Evolutionary conservation across 2,329 filamentous ascomycete species (phyloP).

Genomic region (Pezicula rhizophila): DNA sequence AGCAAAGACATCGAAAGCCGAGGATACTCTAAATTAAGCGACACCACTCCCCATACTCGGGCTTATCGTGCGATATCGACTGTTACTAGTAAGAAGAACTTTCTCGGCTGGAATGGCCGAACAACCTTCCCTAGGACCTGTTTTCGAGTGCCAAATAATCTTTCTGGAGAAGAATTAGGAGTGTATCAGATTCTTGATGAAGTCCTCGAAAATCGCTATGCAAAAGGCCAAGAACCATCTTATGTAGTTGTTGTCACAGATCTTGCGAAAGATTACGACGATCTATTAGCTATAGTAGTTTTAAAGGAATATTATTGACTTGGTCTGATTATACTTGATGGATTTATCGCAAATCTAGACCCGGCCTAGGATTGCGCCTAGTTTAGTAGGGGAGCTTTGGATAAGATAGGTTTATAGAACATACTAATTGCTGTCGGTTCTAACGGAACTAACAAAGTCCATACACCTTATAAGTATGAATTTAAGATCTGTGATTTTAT

Average conservation of each 20-base stretch:
- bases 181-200: slow-evolving; percentile 13
- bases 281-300: slow-evolving; percentile 21
- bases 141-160: slow-evolving; percentile 8
- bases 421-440: slow-evolving; percentile 19
- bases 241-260: slow-evolving; percentile 22
- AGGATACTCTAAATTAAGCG: too few species aligned
- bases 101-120: neutral
- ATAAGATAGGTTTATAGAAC: slow-evolving; percentile 13
- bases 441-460: slow-evolving; percentile 6
- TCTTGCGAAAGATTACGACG: slow-evolving; percentile 25
- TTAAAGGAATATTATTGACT: slow-evolving; percentile 23
- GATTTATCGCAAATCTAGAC: slow-evolving; percentile 22
- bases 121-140: neutral
- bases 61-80: neutral
- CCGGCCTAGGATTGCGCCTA: slow-evolving; percentile 15
- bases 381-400: slow-evolving; percentile 18
- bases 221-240: slow-evolving; percentile 5
- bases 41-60: neutral
- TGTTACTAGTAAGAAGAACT: neutral
- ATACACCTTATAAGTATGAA: slow-evolving; percentile 15
- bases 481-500: slow-evolving; percentile 14
- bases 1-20: too few species aligned
- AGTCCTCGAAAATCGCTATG: slow-evolving; percentile 4
- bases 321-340: slow-evolving; percentile 18
- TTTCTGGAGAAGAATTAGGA: slow-evolving; percentile 10